Conservation (phyloP, 2,329 filamentous ascomycete genomes). For the Arthrobotrys conoides region DNA sequence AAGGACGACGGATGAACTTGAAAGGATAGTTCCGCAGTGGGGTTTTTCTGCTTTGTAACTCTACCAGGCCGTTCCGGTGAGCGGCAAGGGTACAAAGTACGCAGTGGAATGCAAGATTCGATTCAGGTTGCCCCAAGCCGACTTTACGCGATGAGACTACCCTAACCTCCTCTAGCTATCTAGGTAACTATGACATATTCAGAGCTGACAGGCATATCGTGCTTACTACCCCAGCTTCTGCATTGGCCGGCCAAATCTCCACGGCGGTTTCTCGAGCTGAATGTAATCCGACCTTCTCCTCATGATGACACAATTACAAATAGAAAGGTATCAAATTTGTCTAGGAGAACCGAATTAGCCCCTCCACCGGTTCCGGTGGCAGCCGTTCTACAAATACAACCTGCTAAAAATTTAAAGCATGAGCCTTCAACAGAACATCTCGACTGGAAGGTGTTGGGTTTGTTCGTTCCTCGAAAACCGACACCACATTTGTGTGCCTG, state of each 20-base stretch:
- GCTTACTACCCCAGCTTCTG: slow-evolving; percentile 50
- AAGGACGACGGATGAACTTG: slow-evolving; percentile 18
- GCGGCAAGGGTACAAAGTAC: slow-evolving; percentile 38
- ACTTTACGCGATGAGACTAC: slow-evolving; percentile 58
- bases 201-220: slow-evolving; percentile 28
- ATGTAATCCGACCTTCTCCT: slow-evolving; percentile 22
- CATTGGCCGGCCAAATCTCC: slow-evolving; percentile 33
- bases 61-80: slow-evolving; percentile 49
- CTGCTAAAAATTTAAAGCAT: slow-evolving; percentile 23
- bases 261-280: slow-evolving; percentile 34
- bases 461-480: slow-evolving; percentile 3
- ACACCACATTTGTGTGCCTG: slow-evolving; percentile 38
- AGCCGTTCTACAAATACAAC: slow-evolving; percentile 37
- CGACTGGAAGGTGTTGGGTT: slow-evolving; percentile 39
- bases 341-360: slow-evolving; percentile 20
- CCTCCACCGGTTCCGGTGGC: slow-evolving; percentile 37
- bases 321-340: slow-evolving; percentile 32
- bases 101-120: slow-evolving; percentile 46
- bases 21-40: slow-evolving; percentile 39
- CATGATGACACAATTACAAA: slow-evolving; percentile 56
- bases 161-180: slow-evolving; percentile 38
- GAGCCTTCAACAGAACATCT: slow-evolving; percentile 40
- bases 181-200: slow-evolving; percentile 56
- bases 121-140: slow-evolving; percentile 52
- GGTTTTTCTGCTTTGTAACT: slow-evolving; percentile 25